Percentiles rank a stretch among this genome's conserved stretches.
These are phyloP conservation scores for Irpex sp. DNA, from an alignment of 1,284 basidiomycete species.

Conservation along the genomic window DNA sequence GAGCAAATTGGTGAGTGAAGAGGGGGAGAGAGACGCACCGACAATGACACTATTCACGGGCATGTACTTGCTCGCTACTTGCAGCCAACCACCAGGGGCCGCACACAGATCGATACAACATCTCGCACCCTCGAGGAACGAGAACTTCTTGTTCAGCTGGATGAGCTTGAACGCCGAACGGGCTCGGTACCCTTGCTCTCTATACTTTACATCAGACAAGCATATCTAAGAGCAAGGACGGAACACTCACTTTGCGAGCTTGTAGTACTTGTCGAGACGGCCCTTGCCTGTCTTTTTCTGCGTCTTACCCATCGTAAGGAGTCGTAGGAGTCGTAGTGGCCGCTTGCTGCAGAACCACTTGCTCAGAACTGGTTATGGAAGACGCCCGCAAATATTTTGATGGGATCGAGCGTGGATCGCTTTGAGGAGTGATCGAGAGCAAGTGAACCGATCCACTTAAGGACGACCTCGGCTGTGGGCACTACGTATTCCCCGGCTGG, in stretches of 20 bases:
- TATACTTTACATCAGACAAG: slow-evolving; percentile 25
- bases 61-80: slow-evolving; percentile 99
- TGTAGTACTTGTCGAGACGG: slow-evolving; percentile 95
- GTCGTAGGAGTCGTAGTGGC: slow-evolving; percentile 3
- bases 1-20: slow-evolving; percentile 10
- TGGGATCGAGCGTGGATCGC: not conserved
- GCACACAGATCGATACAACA: slow-evolving; percentile 99
- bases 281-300: slow-evolving; percentile 94
- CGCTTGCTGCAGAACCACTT: not conserved
- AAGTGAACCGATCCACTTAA: not conserved
- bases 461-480: not conserved
- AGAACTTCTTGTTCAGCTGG: slow-evolving; percentile 98
- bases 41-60: slow-evolving; percentile 93
- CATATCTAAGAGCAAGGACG: not conserved
- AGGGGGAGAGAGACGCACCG: slow-evolving; percentile 50
- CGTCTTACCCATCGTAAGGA: slow-evolving; percentile 60
- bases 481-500: not conserved
- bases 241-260: slow-evolving; percentile 76
- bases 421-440: not conserved
- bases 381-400: slow-evolving; percentile 11
- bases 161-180: slow-evolving; percentile 99
- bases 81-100: slow-evolving; percentile 98
- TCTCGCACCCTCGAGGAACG: slow-evolving; percentile 86
- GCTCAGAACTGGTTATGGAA: not conserved
- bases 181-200: slow-evolving; percentile 98